phyloP scores from a whole-genome alignment of 371 early-diverging fungal genomes.

The Mucor velutinosus region DNA sequence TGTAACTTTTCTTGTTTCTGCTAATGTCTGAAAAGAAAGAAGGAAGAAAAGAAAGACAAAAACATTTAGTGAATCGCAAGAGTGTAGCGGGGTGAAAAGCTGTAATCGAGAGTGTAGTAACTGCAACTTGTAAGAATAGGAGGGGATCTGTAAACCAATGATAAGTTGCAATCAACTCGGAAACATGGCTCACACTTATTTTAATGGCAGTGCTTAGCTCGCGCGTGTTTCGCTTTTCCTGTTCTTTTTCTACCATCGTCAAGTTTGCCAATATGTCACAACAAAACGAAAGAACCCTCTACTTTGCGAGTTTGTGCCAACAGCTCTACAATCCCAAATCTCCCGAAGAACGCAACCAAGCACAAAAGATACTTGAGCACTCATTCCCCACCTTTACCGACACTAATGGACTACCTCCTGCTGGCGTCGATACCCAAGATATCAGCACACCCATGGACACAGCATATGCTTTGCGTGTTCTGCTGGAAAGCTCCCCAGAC shows the following conservation, averaged over 20 bases:
- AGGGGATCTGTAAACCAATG: background rate
- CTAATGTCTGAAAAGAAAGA: background rate
- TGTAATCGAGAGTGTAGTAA: background rate
- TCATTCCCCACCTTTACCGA: conserved; percentile 83
- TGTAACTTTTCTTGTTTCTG: background rate
- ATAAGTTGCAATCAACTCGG: background rate
- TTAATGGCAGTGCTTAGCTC: background rate
- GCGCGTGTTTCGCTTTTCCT: background rate
- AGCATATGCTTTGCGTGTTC: conserved; percentile 64
- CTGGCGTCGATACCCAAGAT: conserved; percentile 44
- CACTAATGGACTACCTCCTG: conserved; percentile 34
- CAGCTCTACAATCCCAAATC: conserved; percentile 64
- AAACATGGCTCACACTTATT: background rate
- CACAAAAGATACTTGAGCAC: conserved; percentile 75
- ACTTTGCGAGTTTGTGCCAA: conserved; percentile 50
- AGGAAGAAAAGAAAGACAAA: background rate
- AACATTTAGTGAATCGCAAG: background rate
- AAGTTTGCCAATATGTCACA: conserved; percentile 13
- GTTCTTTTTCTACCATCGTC: background rate
- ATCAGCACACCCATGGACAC: conserved; percentile 75
- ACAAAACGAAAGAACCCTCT: conserved; percentile 39
- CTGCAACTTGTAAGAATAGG: background rate
- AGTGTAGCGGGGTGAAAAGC: background rate
- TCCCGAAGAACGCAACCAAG: conserved; percentile 63
- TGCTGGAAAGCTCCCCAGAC: conserved; percentile 70